phyloP scores from a whole-genome alignment of 169 alveolate genomes.

The Theileria orientalis region DNA sequence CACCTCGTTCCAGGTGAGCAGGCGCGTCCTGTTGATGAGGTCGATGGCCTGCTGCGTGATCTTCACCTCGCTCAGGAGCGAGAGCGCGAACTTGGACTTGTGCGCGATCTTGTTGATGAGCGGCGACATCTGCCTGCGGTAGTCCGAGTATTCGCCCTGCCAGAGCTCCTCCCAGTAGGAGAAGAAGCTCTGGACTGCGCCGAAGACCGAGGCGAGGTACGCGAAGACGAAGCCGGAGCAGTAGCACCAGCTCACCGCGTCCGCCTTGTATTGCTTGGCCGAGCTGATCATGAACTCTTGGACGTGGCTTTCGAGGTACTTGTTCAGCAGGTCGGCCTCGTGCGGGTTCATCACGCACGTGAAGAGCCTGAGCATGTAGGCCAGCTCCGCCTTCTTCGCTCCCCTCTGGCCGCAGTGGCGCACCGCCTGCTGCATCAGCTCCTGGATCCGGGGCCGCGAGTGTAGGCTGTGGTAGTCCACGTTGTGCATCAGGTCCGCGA shows the following conservation, averaged over 20 bases:
- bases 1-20: neutral
- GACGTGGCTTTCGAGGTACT: neutral
- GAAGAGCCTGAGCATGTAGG: neutral
- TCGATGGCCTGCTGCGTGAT: neutral
- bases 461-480: too few species aligned
- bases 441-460: too few species aligned
- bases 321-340: neutral
- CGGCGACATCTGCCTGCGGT: neutral
- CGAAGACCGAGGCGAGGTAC: neutral
- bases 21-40: neutral
- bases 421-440: too few species aligned
- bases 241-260: neutral
- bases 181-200: constrained; percentile 3
- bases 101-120: neutral
- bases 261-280: neutral
- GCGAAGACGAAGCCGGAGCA: neutral
- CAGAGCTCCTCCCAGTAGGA: constrained; percentile 40
- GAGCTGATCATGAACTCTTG: neutral
- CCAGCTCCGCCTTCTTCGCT: neutral
- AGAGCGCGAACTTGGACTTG: constrained; percentile 19
- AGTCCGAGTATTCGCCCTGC: constrained; percentile 22
- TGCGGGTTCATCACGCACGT: neutral
- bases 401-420: too few species aligned
- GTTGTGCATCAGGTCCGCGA: too few species aligned
- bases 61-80: neutral